Conservation (phyloP, 2,329 filamentous ascomycete species). For the Nigrospora sphaerica region DNA sequence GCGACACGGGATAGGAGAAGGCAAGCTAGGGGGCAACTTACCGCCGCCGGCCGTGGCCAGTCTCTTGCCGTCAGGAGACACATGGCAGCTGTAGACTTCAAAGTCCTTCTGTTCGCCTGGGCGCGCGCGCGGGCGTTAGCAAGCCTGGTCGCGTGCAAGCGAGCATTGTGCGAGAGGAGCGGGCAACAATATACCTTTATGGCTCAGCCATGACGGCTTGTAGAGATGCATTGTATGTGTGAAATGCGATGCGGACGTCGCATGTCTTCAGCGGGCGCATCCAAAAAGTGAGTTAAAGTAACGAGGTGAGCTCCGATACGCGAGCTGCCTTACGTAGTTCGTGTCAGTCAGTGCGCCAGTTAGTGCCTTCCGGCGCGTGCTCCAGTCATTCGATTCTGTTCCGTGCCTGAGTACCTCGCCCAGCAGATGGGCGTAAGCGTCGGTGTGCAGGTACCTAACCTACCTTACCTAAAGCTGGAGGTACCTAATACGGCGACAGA, state of each 20-base stretch:
- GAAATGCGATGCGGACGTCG: constrained; percentile 15
- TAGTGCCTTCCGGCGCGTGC: too few species aligned
- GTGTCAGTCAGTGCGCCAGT: too few species aligned
- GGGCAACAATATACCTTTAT: constrained; percentile 60
- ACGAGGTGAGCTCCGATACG: too few species aligned
- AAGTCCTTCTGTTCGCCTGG: constrained; percentile 93
- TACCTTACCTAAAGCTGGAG: too few species aligned
- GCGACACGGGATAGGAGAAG: not conserved
- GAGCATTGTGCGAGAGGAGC: constrained; percentile 1
- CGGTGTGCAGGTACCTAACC: too few species aligned
- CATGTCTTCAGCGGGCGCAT: constrained; percentile 14
- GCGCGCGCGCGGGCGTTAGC: constrained; percentile 14
- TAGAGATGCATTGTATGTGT: constrained; percentile 66
- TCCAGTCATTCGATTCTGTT: too few species aligned
- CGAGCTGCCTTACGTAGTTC: too few species aligned
- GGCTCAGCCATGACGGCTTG: constrained; percentile 92
- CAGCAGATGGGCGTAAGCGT: too few species aligned
- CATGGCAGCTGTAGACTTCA: constrained; percentile 96
- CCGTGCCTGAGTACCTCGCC: too few species aligned
- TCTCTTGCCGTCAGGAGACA: constrained; percentile 87
- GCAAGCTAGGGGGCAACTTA: constrained; percentile 31
- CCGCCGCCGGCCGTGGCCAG: constrained; percentile 91
- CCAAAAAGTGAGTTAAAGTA: too few species aligned
- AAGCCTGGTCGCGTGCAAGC: constrained; percentile 1
- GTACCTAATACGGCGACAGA: too few species aligned